A percentile compares a stretch with the other conserved stretches of the same genome.
Evolutionary conservation across 2,329 filamentous ascomycete genomes (phyloP).

Genomic region (Corynespora cassiicola): DNA sequence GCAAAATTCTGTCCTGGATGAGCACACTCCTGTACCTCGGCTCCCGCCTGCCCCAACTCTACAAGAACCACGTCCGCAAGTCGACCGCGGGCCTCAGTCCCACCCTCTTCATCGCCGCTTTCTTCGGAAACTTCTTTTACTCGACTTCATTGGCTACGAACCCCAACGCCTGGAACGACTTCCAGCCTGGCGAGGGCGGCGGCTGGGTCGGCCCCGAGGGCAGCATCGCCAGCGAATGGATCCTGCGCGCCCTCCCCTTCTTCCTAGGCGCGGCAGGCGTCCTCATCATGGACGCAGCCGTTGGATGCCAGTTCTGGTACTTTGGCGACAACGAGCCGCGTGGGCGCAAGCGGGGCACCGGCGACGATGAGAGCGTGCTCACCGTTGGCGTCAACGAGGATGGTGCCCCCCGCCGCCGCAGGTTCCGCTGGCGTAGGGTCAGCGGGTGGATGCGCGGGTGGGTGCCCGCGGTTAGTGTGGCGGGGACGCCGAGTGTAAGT

Average conservation of each 20-base stretch:
- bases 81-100: slow-evolving; percentile 70
- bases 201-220: slow-evolving; percentile 67
- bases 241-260: slow-evolving; percentile 65
- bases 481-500: slow-evolving; percentile 39
- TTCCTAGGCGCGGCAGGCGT: slow-evolving; percentile 72
- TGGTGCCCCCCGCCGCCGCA: slow-evolving; percentile 34
- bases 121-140: slow-evolving; percentile 73
- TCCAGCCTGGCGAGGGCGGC: slow-evolving; percentile 59
- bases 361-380: slow-evolving; percentile 55
- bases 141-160: slow-evolving; percentile 67
- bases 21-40: slow-evolving; percentile 50
- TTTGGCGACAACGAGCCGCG: slow-evolving; percentile 56
- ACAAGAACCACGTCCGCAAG: slow-evolving; percentile 68
- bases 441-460: slow-evolving; percentile 72
- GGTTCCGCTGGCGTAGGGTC: slow-evolving; percentile 63
- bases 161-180: slow-evolving; percentile 67
- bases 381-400: slow-evolving; percentile 52
- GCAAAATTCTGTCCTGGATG: slow-evolving; percentile 51
- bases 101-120: slow-evolving; percentile 69
- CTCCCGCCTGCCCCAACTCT: slow-evolving; percentile 62
- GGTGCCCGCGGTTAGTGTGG: slow-evolving; percentile 60
- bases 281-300: slow-evolving; percentile 65
- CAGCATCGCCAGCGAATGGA: slow-evolving; percentile 62
- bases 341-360: slow-evolving; percentile 21
- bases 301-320: slow-evolving; percentile 68